These are phyloP conservation scores for Xylaria palmicola DNA, from an alignment of 495 filamentous ascomycete species.

Conservation along the genomic window DNA sequence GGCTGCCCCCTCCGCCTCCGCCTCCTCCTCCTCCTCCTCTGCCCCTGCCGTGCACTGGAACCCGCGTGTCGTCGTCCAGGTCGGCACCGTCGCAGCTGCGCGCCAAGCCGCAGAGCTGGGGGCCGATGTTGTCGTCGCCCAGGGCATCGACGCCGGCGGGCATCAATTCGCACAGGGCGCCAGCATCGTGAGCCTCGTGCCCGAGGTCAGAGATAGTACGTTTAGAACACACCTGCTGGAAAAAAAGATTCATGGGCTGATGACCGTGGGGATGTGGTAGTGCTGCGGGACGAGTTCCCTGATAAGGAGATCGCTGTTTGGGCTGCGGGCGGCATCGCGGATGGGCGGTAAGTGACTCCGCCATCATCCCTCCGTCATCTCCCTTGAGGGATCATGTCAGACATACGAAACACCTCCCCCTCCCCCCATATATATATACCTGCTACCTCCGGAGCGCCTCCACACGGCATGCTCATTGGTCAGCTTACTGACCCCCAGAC, in stretches of 20 bases:
- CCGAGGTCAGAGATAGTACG: conserved; percentile 45
- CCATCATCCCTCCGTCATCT: too few relatives aligned
- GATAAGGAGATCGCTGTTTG: conserved; percentile 53
- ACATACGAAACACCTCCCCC: too few relatives aligned
- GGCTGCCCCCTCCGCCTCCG: too few relatives aligned
- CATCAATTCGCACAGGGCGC: conserved; percentile 63
- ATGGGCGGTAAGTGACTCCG: too few relatives aligned
- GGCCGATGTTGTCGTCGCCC: conserved; percentile 68
- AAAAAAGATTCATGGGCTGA: neutral
- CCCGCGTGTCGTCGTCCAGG: conserved; percentile 61
- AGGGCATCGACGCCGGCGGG: conserved; percentile 74
- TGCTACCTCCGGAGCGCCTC: too few relatives aligned
- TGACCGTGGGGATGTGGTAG: neutral
- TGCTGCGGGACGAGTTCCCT: conserved; percentile 40
- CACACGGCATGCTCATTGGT: too few relatives aligned
- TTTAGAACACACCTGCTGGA: neutral
- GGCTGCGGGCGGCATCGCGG: conserved; percentile 71
- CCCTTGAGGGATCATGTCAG: too few relatives aligned
- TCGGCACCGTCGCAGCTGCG: conserved; percentile 61
- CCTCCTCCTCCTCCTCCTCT: too few relatives aligned
- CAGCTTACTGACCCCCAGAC: too few relatives aligned
- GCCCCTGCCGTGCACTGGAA: conserved; percentile 22
- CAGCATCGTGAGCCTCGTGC: conserved; percentile 50
- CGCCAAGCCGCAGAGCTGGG: conserved; percentile 38
- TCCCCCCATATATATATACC: too few relatives aligned